Evolutionary conservation across 2,329 filamentous ascomycete species (phyloP), one percentile per base, ranked within the genome.

Genomic region (Claviceps fusiformis): DNA sequence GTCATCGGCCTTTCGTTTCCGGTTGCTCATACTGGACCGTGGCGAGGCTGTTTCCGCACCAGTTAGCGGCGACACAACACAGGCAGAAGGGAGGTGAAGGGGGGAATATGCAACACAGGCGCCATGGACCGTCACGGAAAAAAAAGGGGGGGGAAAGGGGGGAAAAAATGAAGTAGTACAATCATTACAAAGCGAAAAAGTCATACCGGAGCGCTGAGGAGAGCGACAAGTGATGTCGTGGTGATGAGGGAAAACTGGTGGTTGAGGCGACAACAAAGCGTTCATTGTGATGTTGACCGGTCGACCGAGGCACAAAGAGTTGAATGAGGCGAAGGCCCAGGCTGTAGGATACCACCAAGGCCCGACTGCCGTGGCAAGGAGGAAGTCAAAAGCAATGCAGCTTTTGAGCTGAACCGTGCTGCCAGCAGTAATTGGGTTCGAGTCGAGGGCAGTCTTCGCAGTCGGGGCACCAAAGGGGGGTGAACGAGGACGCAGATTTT

Each of bases 1-100:
- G 53, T 85, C 82, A 56, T 85, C 82, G 65, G 89, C 90, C 77
- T 97, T 97, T 71, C 93, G 85, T 78, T 97, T 97, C 62, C 79
- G 75, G 62, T 70, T 74, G 19, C 69, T 62, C 76, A 82, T 81
- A 67, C 68, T 77, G 57, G 78, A 66, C 61, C 79, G 75, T 9
- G 79, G 75, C 59, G 68, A 66, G 50, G 68, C 69, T 71, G 51
- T 57, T 33, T 50, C 24, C 15, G 33, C 39, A 54, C n/a, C 6
- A 37, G 7, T 46, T 44, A 54, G 46, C 37, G 19, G 33, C 19
- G 17, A 55, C 31, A 41, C 7, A n/a, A 19, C 9, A 39, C 35
- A 31, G 17, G 29, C 19, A 5, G 15, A 24, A 24, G 24, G 24
- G 24, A 24, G 19, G n/a, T 10, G 19, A 19, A 27, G 44, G 10